These are phyloP conservation scores for Symbiodinium natans DNA, from an alignment of 73 alveolate species.

Conservation along the genomic window DNA sequence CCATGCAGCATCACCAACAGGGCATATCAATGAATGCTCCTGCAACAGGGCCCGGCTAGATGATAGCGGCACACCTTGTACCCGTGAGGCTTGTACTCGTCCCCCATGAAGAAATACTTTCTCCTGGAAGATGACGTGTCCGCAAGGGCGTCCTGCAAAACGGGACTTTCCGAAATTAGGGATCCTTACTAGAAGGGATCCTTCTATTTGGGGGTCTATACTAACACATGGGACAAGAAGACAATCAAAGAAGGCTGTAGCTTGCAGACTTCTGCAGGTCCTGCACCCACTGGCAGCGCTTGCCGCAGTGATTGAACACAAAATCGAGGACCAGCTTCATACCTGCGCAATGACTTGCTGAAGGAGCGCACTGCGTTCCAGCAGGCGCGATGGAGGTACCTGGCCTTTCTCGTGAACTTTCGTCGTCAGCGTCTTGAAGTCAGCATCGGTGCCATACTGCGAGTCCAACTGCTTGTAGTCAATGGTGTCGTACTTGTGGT, in stretches of 20 bases:
- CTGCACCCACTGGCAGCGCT: conserved; percentile 35
- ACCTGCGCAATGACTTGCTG: background rate
- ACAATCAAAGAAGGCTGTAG: background rate
- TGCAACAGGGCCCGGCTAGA: background rate
- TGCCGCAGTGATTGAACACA: conserved; percentile 89
- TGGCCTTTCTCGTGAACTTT: conserved; percentile 46
- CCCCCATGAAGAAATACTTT: conserved; percentile 68
- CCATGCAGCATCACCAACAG: too few species aligned
- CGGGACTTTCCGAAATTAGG: background rate
- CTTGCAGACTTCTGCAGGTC: background rate
- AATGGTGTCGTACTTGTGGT: conserved; percentile 85
- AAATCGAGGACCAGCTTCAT: conserved; percentile 83
- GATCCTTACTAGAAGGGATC: too few species aligned
- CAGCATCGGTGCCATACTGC: conserved; percentile 79
- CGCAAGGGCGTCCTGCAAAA: conserved; percentile 45
- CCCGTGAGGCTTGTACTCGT: conserved; percentile 77
- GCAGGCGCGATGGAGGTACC: background rate
- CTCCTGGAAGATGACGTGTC: conserved; percentile 33
- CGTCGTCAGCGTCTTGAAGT: conserved; percentile 24
- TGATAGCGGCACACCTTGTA: conserved; percentile 17
- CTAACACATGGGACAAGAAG: background rate
- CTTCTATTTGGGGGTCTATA: too few species aligned
- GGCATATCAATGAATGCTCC: background rate
- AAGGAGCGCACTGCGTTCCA: background rate
- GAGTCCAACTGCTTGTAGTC: conserved; percentile 73